Base-by-base conservation (phyloP, 2,329 filamentous ascomycete genomes). In the Esteya vermicola region DNA sequence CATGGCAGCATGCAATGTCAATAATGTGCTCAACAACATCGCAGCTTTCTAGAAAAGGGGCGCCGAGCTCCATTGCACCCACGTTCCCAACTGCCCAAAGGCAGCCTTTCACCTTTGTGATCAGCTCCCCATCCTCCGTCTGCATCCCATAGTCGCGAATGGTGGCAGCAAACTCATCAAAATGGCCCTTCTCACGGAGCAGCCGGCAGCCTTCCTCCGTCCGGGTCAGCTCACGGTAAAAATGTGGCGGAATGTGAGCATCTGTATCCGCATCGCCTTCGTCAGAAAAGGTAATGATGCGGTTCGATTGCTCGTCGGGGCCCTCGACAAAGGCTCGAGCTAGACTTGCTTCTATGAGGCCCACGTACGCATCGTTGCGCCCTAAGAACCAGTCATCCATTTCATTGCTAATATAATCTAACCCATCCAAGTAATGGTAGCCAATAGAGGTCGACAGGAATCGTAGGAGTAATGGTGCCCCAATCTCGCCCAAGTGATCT, bases 351-450 rank as follows among this genome's bases (percentile, higher is more conserved):
- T 98, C 91, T 31, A 98, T 89, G 31, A 96, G 73, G 28, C 78
- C 74, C 38, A 98, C 91, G 50, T 98, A 98, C n/a, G 78, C 81
- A 56, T 98, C 89, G 54, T 98, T 98, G 33, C 91, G 78, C 13
- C 91, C 91, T 23, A 98, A 68, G 54, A 96, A 98, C 91, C 91
- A 98, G 60, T 98, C 93, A 50, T 98, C 91, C 91, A 98, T 98
- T 57, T 98, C 93, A 55, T 93, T 91, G 45, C 88, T 95, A 58
- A 98, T 98, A 56, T 98, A 98, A 62, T 98, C 93, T 33, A 98
- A 67, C 0, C 88, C 91, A 54, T 96, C 86, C 6, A 98, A 70
- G 58, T 98, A 98, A 58, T 96, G 88, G 54, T 98, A 98, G 37
- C 91, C 91, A 42, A 95, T 89, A 3, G 88, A 95, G 1, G 89